These are phyloP conservation scores for Suzukiozyma palmioleophila DNA, from an alignment of 1,139 yeast genomes.

Conservation along the genomic window DNA sequence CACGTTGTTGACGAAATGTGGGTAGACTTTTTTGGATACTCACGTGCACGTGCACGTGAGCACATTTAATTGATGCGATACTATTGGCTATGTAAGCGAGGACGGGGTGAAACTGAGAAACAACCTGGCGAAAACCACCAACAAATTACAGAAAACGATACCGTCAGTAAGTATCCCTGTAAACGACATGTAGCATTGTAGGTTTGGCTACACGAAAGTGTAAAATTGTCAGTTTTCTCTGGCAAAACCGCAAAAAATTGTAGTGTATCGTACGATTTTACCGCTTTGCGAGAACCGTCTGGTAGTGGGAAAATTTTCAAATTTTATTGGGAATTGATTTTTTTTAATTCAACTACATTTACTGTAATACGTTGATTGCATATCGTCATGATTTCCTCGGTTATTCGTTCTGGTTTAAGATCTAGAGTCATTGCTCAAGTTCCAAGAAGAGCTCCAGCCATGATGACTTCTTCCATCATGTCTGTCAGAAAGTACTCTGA, in stretches of 20 bases:
- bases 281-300: background rate
- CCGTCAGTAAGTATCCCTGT: no score
- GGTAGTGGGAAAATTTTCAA: background rate
- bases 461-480: conserved; percentile 17
- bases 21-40: background rate
- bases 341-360: background rate
- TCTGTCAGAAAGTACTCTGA: conserved; percentile 65
- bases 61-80: background rate
- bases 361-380: background rate
- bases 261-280: conserved; percentile 2
- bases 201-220: no score
- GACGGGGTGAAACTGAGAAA: background rate
- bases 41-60: background rate
- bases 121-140: background rate
- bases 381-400: conserved; percentile 41
- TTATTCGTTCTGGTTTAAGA: conserved; percentile 54
- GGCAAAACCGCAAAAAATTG: background rate
- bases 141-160: no score
- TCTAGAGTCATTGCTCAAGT: conserved; percentile 29
- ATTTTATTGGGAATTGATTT: background rate
- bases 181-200: no score
- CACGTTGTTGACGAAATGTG: no score
- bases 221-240: no score
- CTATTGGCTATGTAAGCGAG: background rate
- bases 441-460: conserved; percentile 18